Evolutionary conservation across 352 stramenopile genomes (phyloP).

Genomic region (Phytophthora niederhauseri): DNA sequence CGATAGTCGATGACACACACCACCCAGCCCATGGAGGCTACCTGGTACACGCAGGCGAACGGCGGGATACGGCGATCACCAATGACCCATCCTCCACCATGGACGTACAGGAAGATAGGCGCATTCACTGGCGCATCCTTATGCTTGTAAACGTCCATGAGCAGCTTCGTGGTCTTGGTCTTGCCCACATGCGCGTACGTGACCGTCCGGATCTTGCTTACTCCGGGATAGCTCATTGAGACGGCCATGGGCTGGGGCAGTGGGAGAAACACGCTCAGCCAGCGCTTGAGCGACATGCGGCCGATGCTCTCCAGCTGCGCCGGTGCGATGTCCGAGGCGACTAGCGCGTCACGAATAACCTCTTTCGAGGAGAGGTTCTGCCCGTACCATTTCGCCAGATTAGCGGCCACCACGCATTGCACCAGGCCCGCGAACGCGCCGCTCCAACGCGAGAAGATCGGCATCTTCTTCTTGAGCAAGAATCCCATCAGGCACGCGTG

Average conservation of each 20-base stretch:
- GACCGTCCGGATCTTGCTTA: constrained; percentile 48
- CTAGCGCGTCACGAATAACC: constrained; percentile 44
- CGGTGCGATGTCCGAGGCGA: constrained; percentile 37
- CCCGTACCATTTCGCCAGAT: constrained; percentile 45
- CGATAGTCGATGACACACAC: constrained; percentile 80
- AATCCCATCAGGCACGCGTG: constrained; percentile 45
- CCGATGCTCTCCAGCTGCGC: constrained; percentile 45
- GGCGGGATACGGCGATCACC: constrained; percentile 57
- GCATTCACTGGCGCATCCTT: constrained; percentile 44
- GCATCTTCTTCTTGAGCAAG: constrained; percentile 50
- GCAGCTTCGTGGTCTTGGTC: constrained; percentile 50
- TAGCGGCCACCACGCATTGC: constrained; percentile 51
- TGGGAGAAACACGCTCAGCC: constrained; percentile 58
- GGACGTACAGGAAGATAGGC: constrained; percentile 71
- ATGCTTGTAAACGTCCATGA: constrained; percentile 75
- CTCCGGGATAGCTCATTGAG: constrained; percentile 48
- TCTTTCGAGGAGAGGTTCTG: constrained; percentile 54
- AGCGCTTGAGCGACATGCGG: constrained; percentile 47
- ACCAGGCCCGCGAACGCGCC: constrained; percentile 49
- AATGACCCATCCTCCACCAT: constrained; percentile 71
- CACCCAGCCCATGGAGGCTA: constrained; percentile 61
- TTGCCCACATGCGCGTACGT: constrained; percentile 64
- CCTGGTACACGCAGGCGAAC: constrained; percentile 58
- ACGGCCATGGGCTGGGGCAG: constrained; percentile 58
- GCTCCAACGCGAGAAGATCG: constrained; percentile 59